Evolutionary conservation across 2,329 filamentous ascomycete species (phyloP), one percentile per base, ranked within the genome.

Genomic region (Cercospora zeina): DNA sequence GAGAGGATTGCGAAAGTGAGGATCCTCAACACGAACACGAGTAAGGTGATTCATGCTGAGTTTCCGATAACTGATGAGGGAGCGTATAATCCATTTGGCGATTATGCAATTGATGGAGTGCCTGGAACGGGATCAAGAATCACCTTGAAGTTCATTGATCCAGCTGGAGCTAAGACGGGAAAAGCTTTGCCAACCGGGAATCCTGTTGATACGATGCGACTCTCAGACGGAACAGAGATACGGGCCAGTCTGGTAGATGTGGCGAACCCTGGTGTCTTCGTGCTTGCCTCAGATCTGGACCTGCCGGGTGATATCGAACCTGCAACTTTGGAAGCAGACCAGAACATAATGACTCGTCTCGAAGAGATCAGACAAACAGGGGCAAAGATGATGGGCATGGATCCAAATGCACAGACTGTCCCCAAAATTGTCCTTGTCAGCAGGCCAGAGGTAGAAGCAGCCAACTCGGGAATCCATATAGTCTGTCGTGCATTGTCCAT

Each of bases 1-100:
- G 58, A 66, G 31, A 39, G 54, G 34, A 54, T 60, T 61, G 77
- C 79, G 1, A 82, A 77, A 0, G 82, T 91, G 11, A 78, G 82
- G 59, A 85, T 91, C 37, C 80, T 82, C 69, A 91, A 92, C 72
- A 90, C 87, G 1, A 91, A 91, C 68, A 91, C 89, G 0, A 76
- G 77, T 16, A 90, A 90, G 70, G 73, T 87, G 27, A 84, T 90
- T 61, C 75, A 82, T 45, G 80, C 84, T 1, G 82, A 77, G 0
- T 89, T 89, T 66, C 75, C 78, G 0, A 78, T 87, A 2, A 79
- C 76, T 0, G 78, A 83, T 61, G 78, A 78, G 2, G 76, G 79
- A 13, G 66, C 63, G 11, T 73, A 76, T 7, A 62, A 72, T 24
- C 67, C 69, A 10, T 55, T 56, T 14, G 87, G 86, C 0, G 78